These are phyloP conservation scores for Aspergillus tamarii DNA, from an alignment of 2,329 filamentous ascomycete species.

Conservation along the genomic window DNA sequence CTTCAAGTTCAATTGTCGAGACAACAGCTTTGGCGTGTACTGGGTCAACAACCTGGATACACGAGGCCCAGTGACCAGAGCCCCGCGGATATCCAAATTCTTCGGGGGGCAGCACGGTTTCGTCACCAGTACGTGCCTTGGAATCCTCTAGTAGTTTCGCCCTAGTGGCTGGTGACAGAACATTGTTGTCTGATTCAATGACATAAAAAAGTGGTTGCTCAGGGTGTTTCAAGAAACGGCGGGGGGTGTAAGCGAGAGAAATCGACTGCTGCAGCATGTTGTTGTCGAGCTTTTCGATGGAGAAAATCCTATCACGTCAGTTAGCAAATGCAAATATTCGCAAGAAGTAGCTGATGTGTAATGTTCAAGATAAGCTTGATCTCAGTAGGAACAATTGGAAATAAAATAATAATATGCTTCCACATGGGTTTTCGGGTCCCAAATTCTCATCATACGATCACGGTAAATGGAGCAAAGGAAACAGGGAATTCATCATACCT, in stretches of 20 bases:
- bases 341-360: not conserved
- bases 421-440: conserved; percentile 45
- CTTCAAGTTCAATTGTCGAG: conserved; percentile 77
- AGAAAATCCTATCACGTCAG: conserved; percentile 70
- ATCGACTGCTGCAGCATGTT: conserved; percentile 87
- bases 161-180: conserved; percentile 77
- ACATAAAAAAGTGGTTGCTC: conserved; percentile 90
- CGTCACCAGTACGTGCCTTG: conserved; percentile 70
- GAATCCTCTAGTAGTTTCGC: conserved; percentile 75
- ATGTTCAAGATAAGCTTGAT: conserved; percentile 24
- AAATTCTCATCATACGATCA: conserved; percentile 52
- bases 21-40: conserved; percentile 72
- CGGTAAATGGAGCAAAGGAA: conserved; percentile 16
- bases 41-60: conserved; percentile 89
- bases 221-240: conserved; percentile 83
- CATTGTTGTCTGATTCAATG: conserved; percentile 91
- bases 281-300: conserved; percentile 81
- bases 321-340: conserved; percentile 6
- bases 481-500: conserved; percentile 62
- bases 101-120: conserved; percentile 70
- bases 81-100: conserved; percentile 89
- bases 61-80: conserved; percentile 89
- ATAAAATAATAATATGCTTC: conserved; percentile 50
- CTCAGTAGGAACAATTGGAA: conserved; percentile 99
- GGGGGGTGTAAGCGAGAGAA: conserved; percentile 85